phyloP scores from a whole-genome alignment of 306 rosid species.

The Fragaria iinumae region DNA sequence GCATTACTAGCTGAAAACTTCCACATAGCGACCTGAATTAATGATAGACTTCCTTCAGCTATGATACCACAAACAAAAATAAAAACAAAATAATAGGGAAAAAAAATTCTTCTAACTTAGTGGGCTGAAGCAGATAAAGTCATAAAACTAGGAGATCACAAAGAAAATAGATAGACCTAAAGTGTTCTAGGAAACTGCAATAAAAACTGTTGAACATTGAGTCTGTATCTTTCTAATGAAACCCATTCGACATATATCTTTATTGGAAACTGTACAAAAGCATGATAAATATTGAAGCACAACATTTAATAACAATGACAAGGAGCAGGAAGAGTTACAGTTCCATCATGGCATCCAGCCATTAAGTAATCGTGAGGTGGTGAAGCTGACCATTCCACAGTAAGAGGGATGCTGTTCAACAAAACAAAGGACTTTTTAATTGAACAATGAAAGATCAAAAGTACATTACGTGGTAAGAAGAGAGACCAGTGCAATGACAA shows the following conservation, averaged over 20 bases:
- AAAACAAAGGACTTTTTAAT: conserved; percentile 19
- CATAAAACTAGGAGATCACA: background rate
- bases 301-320: conserved; percentile 14
- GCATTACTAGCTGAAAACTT: conserved; percentile 56
- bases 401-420: conserved; percentile 73
- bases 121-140: background rate
- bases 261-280: background rate
- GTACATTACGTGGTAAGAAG: conserved; percentile 13
- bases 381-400: conserved; percentile 85
- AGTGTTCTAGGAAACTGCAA: background rate
- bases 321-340: conserved; percentile 43
- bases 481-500: background rate
- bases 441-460: conserved; percentile 19
- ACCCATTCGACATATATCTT: background rate
- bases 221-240: background rate
- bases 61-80: conserved; percentile 18
- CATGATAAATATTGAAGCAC: conserved; percentile 2
- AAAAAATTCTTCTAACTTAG: background rate
- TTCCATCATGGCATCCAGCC: conserved; percentile 97
- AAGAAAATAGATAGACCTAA: background rate
- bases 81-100: conserved; percentile 14
- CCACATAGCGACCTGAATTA: conserved; percentile 87
- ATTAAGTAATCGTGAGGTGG: conserved; percentile 75
- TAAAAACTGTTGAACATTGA: background rate
- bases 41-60: conserved; percentile 32